Evolutionary conservation across 768 basidiomycete genomes (phyloP), one percentile per base, ranked within the genome.

Genomic region (Hypholoma fasciculare): DNA sequence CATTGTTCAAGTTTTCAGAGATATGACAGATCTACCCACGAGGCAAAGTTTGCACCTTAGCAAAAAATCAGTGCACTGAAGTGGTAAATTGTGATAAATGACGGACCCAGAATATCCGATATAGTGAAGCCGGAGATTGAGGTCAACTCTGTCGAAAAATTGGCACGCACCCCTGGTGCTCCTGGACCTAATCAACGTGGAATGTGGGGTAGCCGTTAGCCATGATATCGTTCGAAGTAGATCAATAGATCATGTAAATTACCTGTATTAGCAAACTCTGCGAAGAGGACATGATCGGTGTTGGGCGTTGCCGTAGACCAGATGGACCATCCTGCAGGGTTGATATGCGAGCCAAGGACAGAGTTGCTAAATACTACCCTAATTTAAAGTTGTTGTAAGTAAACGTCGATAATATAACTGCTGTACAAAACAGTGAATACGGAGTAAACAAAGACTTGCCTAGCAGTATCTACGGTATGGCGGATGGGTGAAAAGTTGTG

Each of bases 281-380:
- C 56, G 17, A 57, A 57, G 26, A 57, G 49, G 16, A 57, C 56
- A 17, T 57, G 36, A 17, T 57, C 56, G 12, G 56, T 57, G 34
- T 57, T 57, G 13, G 56, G 56, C 23, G 56, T 57, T n/a, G 56
- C 56, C 11, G 56, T 57, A 20, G 56, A 57, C 56, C 56, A 57
- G 38, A 57, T 57, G 7, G 56, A 57, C 56, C 56, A 57, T n/a
- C 56, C 49, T 3, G 56, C 48, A 19, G 56, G 56, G 34, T 50
- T 57, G 40, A 57, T 42, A 34, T 50, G 56, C 8, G 56, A 37
- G 0, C 56, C 56, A 14, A 57, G 38, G 11, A 12, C 49, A 1
- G 56, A 57, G 48, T 57, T 50, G 13, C 23, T 57, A 27, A 57
- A 57, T 17, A 57, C 56, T 23, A 57, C 56, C 42, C 56, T 57